These are phyloP conservation scores for Ramaria rubella DNA, from an alignment of 768 basidiomycete species.

Conservation along the genomic window DNA sequence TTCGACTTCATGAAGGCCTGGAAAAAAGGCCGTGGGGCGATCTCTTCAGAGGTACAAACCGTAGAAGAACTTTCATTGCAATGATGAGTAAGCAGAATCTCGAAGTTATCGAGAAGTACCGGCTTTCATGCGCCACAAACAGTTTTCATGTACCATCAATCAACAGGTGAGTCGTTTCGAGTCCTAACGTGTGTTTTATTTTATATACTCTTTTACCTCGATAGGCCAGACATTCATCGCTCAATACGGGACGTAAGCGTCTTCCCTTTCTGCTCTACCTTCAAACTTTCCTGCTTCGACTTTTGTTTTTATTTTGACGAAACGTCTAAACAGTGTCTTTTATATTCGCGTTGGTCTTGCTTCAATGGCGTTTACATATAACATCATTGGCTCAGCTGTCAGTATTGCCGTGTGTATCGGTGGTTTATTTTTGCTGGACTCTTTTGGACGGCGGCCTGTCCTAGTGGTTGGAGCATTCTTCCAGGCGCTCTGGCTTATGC, in stretches of 20 bases:
- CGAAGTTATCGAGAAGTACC: neutral
- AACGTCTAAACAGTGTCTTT: neutral
- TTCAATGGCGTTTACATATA: neutral
- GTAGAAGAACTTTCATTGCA: neutral
- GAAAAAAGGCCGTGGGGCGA: neutral
- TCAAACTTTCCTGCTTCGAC: no score
- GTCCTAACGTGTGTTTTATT: neutral
- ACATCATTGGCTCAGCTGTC: neutral
- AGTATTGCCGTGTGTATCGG: neutral
- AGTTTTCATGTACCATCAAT: neutral
- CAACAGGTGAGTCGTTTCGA: neutral
- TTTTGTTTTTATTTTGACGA: no score
- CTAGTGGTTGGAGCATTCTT: neutral
- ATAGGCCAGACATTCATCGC: neutral
- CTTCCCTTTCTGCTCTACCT: no score
- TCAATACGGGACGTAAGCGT: neutral
- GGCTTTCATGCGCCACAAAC: neutral
- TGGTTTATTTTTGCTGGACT: neutral
- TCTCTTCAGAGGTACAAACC: neutral
- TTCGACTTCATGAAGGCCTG: neutral
- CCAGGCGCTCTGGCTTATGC: neutral
- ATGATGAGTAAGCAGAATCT: neutral
- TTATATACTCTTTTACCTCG: neutral
- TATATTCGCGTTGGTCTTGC: neutral
- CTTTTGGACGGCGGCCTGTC: neutral